Evolutionary conservation across 1,139 yeast species (phyloP).

Genomic region (Blastobotrys niveus): DNA sequence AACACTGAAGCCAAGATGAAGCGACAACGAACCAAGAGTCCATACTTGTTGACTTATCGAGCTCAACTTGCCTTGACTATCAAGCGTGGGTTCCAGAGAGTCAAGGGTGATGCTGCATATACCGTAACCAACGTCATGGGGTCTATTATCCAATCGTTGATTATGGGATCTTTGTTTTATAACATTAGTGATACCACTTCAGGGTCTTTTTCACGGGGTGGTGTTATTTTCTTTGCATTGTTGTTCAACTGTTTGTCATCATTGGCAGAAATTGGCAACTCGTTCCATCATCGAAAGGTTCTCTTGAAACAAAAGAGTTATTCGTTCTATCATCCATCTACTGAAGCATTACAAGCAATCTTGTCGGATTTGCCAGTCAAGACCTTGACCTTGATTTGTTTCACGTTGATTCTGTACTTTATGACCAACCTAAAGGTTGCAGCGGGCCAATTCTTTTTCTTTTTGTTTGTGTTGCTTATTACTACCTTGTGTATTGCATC

Average conservation of each 20-base stretch:
- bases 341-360: constrained; percentile 58
- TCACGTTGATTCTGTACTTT: constrained; percentile 51
- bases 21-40: constrained; percentile 42
- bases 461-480: constrained; percentile 45
- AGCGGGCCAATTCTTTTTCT: constrained; percentile 61
- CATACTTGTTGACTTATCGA: constrained; percentile 43
- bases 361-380: constrained; percentile 56
- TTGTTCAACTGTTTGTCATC: constrained; percentile 54
- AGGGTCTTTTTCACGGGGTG: constrained; percentile 54
- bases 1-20: constrained; percentile 43
- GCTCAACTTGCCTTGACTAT: constrained; percentile 43
- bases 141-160: constrained; percentile 47
- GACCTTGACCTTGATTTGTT: constrained; percentile 40
- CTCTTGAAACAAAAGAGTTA: constrained; percentile 57
- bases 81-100: constrained; percentile 51
- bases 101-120: constrained; percentile 50
- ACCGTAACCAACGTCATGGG: constrained; percentile 47
- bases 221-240: constrained; percentile 51
- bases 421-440: constrained; percentile 50
- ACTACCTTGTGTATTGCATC: constrained; percentile 49
- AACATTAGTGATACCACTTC: constrained; percentile 43
- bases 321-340: constrained; percentile 60
- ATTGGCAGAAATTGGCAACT: constrained; percentile 51
- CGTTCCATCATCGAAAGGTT: constrained; percentile 54
- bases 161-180: constrained; percentile 53